Base-by-base conservation (phyloP, 768 basidiomycete genomes). In the Boletus subcaerulescens region DNA sequence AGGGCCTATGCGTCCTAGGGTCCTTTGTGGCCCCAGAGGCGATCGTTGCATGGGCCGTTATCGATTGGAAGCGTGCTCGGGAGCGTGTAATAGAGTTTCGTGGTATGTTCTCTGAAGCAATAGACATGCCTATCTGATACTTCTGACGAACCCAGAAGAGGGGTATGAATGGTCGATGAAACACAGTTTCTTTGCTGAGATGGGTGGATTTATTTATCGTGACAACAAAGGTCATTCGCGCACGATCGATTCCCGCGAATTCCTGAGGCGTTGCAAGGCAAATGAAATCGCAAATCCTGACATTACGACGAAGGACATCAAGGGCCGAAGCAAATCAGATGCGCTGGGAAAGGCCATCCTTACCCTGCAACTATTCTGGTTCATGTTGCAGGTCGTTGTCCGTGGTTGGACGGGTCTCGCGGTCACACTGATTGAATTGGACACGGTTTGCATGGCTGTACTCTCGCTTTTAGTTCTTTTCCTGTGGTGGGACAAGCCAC, bases 401-500 rank as follows among this genome's bases (percentile, higher is more conserved):
- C 54, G 48, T 7, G 13, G 38, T 18, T 40, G 9, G 5, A 26
- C 5, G 0, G 36, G 33, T 10, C 13, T 45, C 8, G 49, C 18
- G 1, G 26, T 56, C 49, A 51, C 55, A 5, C 32, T 51, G 24
- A 24, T 56, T 43, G 49, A 56, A 32, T 32, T 51, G 2, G 55
- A 45, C n/a, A 51, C 38, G 5, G 11, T 51, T 10, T 45, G 36
- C 24, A 40, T 56, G 44, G 36, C 44, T 13, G 32, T 20, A 1
- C 44, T 56, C 17, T 22, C 49, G 3, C 29, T 56, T 15, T 18
- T 33, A 17, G 22, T 46, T 7, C 31, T 56, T 35, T 33, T 20
- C 17, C 36, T 56, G 10, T 56, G 49, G 55, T 41, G 35, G 44
- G 13, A 45, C 6, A 55, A 55, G 31, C 49, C 54, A 29, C 20